These are phyloP conservation scores for Saccharomycopsis malanga DNA, from an alignment of 805 yeast genomes.

Conservation along the genomic window DNA sequence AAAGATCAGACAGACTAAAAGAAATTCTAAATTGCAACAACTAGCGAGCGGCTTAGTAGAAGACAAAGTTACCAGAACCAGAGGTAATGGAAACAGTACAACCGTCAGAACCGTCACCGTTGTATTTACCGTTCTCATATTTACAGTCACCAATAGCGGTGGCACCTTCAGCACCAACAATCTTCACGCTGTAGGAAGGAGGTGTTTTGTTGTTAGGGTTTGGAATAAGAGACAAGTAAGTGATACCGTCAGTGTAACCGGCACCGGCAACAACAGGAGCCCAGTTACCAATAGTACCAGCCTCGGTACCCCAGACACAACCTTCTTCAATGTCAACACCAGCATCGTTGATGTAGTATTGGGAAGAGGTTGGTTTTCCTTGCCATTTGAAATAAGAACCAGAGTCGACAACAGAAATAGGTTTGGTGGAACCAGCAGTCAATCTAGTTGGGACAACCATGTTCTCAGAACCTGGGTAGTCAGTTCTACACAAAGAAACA, in stretches of 20 bases:
- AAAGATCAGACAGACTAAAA: background rate
- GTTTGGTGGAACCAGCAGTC: conserved; percentile 52
- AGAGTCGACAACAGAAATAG: conserved; percentile 75
- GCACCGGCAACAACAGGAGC: conserved; percentile 76
- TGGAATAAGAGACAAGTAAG: conserved; percentile 69
- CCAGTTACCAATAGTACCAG: conserved; percentile 92
- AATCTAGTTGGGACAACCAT: conserved; percentile 93
- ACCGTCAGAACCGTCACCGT: conserved; percentile 58
- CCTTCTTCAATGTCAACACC: conserved; percentile 89
- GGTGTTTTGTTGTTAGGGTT: conserved; percentile 58
- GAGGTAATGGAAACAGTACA: conserved; percentile 65
- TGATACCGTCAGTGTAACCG: conserved; percentile 53
- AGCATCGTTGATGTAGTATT: conserved; percentile 95
- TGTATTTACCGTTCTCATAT: conserved; percentile 72
- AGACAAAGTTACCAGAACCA: conserved; percentile 57
- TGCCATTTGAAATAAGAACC: conserved; percentile 74
- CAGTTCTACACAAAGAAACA: conserved; percentile 95
- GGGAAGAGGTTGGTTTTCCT: conserved; percentile 82
- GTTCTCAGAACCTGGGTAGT: conserved; percentile 98
- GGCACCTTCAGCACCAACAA: conserved; percentile 58
- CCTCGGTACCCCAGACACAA: conserved; percentile 84
- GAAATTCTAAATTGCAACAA: background rate
- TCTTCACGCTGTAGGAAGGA: conserved; percentile 63
- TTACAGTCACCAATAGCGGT: conserved; percentile 62
- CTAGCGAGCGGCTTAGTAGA: conserved; percentile 34